Percentiles rank a stretch among this genome's conserved stretches.
phyloP scores from a whole-genome alignment of 2,329 filamentous ascomycete genomes.

The Alternaria tenuissima region DNA sequence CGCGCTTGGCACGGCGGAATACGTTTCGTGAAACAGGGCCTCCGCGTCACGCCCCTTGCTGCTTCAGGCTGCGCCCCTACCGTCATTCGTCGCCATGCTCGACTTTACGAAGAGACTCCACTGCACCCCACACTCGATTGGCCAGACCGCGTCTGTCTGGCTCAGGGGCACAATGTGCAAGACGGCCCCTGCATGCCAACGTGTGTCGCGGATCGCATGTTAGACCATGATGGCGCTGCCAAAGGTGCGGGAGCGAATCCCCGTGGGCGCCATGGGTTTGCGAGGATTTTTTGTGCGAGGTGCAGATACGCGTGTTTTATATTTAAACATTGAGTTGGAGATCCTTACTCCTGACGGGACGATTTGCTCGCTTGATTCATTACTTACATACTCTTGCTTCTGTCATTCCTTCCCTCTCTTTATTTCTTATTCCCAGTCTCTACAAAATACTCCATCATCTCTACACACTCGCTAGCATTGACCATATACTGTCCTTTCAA shows the following conservation, averaged over 20 bases:
- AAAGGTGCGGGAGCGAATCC: slow-evolving; percentile 23
- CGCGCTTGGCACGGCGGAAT: slow-evolving; percentile 25
- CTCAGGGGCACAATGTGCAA: slow-evolving; percentile 35
- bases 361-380: slow-evolving; percentile 5
- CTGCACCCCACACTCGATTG: slow-evolving; percentile 26
- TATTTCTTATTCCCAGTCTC: slow-evolving; percentile 4
- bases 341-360: slow-evolving; percentile 15
- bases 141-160: slow-evolving; percentile 27
- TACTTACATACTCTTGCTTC: slow-evolving; percentile 5
- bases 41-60: slow-evolving; percentile 28
- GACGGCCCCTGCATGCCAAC: slow-evolving; percentile 30
- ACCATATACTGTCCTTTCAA: slow-evolving; percentile 4
- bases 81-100: slow-evolving; percentile 25
- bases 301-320: slow-evolving; percentile 24
- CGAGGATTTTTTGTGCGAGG: slow-evolving; percentile 28
- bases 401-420: slow-evolving; percentile 3
- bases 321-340: slow-evolving; percentile 23
- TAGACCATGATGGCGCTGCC: slow-evolving; percentile 14
- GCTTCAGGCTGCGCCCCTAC: slow-evolving; percentile 25
- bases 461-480: slow-evolving; percentile 11
- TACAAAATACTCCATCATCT: slow-evolving; percentile 4
- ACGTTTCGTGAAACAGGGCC: slow-evolving; percentile 39
- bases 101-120: slow-evolving; percentile 22
- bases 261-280: slow-evolving; percentile 28
- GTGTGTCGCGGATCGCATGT: slow-evolving; percentile 18